Evolutionary conservation across 1,139 yeast species (phyloP), one percentile per base, ranked within the genome.

Genomic region (Magnusiomyces clavatus): DNA sequence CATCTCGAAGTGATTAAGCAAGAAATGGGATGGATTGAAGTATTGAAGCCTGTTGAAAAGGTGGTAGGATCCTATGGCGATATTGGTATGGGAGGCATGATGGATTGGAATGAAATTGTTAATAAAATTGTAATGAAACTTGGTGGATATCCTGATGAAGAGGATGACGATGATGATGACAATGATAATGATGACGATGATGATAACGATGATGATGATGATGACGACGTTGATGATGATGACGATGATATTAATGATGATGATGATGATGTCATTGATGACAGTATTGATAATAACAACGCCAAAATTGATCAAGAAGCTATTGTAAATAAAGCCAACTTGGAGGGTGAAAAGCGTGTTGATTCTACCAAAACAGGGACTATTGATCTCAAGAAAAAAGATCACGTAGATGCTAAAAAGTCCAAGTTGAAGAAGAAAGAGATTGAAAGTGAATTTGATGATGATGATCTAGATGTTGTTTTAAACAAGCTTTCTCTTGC

Each of bases 31-130:
- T 88, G 95, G 90, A 84, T 89, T 54, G 95, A 87, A 61, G 77
- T 89, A 24, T 72, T 90, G 61, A 86, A 83, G 65, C 97, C 97
- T 0, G 89, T 87, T 3, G 97, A 90, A 65, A 90, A 90, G 66
- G 95, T 90, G 8, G 86, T 86, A 54, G 95, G 95, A 34, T 81
- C 89, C 51, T 88, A 87, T 68, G 97, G 97, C 54, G 97, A 89
- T 63, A 89, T 90, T 56, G 97, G 96, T 37, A 86, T 78, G 70
- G 97, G 97, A 40, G 97, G 97, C n/a, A 89, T 89, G 97, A 78
- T 95, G 74, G 96, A 90, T 66, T 89, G 96, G 78, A 86, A 87
- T 68, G 96, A 89, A 68, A 84, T 90, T 60, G 96, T 88, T 34
- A 92, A 88, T 63, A 82, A 80, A 63, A 80, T 87, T 56, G 95